These are phyloP conservation scores for Sechiopsis laciniata DNA, from an alignment of 306 rosid genomes.

Conservation along the genomic window DNA sequence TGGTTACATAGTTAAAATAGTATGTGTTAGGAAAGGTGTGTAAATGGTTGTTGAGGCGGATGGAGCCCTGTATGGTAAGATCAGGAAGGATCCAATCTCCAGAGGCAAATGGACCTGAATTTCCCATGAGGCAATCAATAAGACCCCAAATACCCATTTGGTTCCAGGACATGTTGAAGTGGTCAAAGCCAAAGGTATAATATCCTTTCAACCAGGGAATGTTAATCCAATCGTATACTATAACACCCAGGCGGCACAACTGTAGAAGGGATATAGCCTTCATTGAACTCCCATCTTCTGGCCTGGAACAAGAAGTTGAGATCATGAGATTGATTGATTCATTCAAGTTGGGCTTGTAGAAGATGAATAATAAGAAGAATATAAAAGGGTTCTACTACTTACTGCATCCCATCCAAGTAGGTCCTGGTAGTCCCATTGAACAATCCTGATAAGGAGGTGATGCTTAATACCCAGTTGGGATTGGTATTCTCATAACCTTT, in stretches of 20 bases:
- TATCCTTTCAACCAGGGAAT: slow-evolving; percentile 75
- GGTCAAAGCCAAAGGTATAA: slow-evolving; percentile 93
- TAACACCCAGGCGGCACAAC: slow-evolving; percentile 75
- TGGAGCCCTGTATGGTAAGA: slow-evolving; percentile 93
- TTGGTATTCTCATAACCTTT: slow-evolving; percentile 65
- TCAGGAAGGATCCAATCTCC: slow-evolving; percentile 98
- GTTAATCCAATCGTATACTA: slow-evolving; percentile 86
- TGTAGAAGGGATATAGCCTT: slow-evolving; percentile 73
- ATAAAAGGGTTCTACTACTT: slow-evolving; percentile 31
- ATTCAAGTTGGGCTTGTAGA: not conserved
- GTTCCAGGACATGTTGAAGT: slow-evolving; percentile 76
- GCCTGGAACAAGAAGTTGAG: slow-evolving; percentile 42
- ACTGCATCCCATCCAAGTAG: slow-evolving; percentile 93
- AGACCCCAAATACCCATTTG: slow-evolving; percentile 78
- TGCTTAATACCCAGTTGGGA: slow-evolving; percentile 79
- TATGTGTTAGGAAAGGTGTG: slow-evolving; percentile 75
- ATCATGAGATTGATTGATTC: not conserved
- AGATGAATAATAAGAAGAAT: not conserved
- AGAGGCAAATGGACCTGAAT: slow-evolving; percentile 80
- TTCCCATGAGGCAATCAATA: slow-evolving; percentile 63
- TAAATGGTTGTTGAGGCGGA: slow-evolving; percentile 44
- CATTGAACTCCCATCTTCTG: slow-evolving; percentile 81
- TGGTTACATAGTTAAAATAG: slow-evolving; percentile 93
- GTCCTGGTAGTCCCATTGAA: slow-evolving; percentile 97
- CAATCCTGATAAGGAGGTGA: slow-evolving; percentile 85